Conservation (phyloP, 331 rosid species). For the Phaseolus coccineus region DNA sequence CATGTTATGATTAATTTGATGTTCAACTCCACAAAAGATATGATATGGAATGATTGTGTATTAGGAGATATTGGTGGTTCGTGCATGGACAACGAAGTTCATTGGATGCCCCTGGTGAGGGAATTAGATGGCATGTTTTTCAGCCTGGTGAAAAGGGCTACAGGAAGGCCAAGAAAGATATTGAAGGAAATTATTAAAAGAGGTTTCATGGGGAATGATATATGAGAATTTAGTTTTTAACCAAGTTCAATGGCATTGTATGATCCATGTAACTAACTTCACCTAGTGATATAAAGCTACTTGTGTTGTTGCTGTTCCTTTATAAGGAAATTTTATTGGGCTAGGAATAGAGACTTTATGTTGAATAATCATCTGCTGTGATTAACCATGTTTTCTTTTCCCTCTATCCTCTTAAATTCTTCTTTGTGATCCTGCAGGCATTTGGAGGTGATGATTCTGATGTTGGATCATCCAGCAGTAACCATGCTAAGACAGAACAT, state of each 20-base stretch:
- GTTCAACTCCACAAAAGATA: background rate
- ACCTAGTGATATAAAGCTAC: background rate
- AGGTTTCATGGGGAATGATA: background rate
- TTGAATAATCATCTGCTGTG: constrained; percentile 9
- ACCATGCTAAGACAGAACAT: constrained; percentile 65
- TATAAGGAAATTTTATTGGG: background rate
- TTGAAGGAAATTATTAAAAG: background rate
- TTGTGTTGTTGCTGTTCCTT: background rate
- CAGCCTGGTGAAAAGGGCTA: background rate
- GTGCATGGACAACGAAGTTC: background rate
- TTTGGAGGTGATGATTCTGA: constrained; percentile 84
- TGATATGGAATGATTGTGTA: background rate
- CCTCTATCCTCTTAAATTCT: constrained; percentile 11
- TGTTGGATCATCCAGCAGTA: constrained; percentile 80
- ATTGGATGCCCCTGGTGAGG: background rate
- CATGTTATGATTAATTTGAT: too few species aligned
- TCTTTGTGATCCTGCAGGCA: constrained; percentile 46
- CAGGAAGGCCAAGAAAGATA: background rate
- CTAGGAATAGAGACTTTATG: constrained; percentile 1
- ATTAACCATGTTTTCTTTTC: background rate
- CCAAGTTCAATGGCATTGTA: background rate
- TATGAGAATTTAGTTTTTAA: background rate
- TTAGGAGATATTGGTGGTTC: background rate
- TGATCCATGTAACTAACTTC: background rate
- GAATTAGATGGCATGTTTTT: background rate